A percentile compares a stretch with the other conserved stretches of the same genome.
phyloP scores from a whole-genome alignment of 2,329 filamentous ascomycete species.

The Dactylellina cionopaga region DNA sequence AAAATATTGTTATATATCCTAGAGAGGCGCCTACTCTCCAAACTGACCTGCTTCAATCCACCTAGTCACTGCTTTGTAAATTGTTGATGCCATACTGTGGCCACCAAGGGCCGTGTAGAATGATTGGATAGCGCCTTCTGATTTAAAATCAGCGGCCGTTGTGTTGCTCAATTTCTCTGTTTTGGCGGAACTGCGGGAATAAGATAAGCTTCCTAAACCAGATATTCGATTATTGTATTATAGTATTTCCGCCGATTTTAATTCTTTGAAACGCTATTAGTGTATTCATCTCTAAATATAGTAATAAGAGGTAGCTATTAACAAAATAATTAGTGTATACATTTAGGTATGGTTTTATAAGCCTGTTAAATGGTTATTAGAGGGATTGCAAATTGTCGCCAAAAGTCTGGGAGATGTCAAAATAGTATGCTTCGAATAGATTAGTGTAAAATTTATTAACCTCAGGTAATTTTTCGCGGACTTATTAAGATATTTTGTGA shows the following conservation, averaged over 20 bases:
- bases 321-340: background rate
- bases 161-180: background rate
- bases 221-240: background rate
- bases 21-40: conserved; percentile 5
- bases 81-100: background rate
- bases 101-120: background rate
- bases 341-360: background rate
- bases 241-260: background rate
- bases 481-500: background rate
- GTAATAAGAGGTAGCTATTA: too few species aligned
- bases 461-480: background rate
- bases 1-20: conserved; percentile 12
- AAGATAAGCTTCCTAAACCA: too few species aligned
- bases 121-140: conserved; percentile 6
- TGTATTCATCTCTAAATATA: background rate
- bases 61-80: background rate
- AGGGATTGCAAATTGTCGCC: background rate
- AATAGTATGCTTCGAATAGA: background rate
- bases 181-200: too few species aligned
- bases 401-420: background rate
- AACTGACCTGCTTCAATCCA: background rate
- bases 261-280: background rate
- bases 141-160: background rate
- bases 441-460: background rate
- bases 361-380: background rate